phyloP scores from a whole-genome alignment of 1,284 basidiomycete genomes.

The Lentinula novae-zelandiae region DNA sequence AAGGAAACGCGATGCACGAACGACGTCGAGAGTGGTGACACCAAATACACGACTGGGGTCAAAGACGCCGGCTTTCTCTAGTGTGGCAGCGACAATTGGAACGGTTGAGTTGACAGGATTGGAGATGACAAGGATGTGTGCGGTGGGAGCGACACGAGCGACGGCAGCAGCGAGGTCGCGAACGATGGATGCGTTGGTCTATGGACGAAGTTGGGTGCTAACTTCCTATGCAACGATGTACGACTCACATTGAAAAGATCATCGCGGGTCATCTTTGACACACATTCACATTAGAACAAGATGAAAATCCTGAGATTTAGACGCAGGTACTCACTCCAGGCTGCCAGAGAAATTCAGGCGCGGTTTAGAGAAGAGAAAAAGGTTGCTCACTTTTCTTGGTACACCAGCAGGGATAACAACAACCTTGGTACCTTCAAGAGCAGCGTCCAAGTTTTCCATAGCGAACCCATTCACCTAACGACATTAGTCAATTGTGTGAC shows the following conservation, averaged over 20 bases:
- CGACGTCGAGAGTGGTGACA: constrained; percentile 97
- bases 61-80: constrained; percentile 93
- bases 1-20: constrained; percentile 92
- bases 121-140: constrained; percentile 94
- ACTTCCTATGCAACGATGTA: not conserved
- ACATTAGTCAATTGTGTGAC: constrained; percentile 11
- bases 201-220: not conserved
- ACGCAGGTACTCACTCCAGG: constrained; percentile 60
- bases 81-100: constrained; percentile 92
- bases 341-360: constrained; percentile 36
- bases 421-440: constrained; percentile 83
- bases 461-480: constrained; percentile 75
- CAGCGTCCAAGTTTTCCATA: constrained; percentile 82
- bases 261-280: constrained; percentile 86
- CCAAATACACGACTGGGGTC: constrained; percentile 80
- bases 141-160: constrained; percentile 84
- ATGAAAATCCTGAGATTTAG: too few relatives aligned
- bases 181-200: constrained; percentile 95
- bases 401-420: constrained; percentile 98
- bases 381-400: constrained; percentile 77
- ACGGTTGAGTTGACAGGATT: constrained; percentile 97
- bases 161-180: constrained; percentile 91
- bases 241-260: constrained; percentile 94
- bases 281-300: constrained; percentile 23
- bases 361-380: constrained; percentile 7